Evolutionary conservation across 2,329 filamentous ascomycete species (phyloP).

Genomic region (Cyphellophora europaea): DNA sequence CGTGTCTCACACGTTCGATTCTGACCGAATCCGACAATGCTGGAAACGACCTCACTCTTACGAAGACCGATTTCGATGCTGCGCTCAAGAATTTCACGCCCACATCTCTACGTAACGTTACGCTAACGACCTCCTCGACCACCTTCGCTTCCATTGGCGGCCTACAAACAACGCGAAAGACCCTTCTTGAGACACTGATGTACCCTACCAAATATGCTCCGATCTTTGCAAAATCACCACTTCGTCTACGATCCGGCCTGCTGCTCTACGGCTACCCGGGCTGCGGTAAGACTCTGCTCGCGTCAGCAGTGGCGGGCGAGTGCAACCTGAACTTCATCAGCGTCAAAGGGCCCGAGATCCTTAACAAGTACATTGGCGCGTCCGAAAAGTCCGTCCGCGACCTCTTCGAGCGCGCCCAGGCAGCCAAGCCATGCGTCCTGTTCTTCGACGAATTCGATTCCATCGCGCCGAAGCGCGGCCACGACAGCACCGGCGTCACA

Average conservation of each 20-base stretch:
- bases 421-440: conserved; percentile 83
- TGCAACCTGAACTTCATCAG: conserved; percentile 97
- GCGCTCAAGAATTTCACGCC: conserved; percentile 91
- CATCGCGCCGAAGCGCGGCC: conserved; percentile 92
- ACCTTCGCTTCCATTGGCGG: conserved; percentile 91
- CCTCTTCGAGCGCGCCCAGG: conserved; percentile 83
- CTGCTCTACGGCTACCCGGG: conserved; percentile 91
- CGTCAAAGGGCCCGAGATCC: conserved; percentile 93
- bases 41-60: conserved; percentile 52
- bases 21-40: conserved; percentile 26
- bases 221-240: conserved; percentile 90
- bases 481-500: conserved; percentile 96
- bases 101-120: conserved; percentile 87
- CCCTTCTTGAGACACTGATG: conserved; percentile 87
- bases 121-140: conserved; percentile 83
- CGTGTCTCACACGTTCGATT: conserved; percentile 81
- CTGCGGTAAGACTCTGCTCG: conserved; percentile 91
- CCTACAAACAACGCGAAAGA: conserved; percentile 72
- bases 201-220: conserved; percentile 97
- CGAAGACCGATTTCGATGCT: conserved; percentile 66
- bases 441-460: conserved; percentile 99
- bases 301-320: conserved; percentile 93
- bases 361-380: conserved; percentile 98
- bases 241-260: conserved; percentile 86
- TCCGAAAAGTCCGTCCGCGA: conserved; percentile 95